Evolutionary conservation across 202 grass and related monocot species (phyloP).

Genomic region (Panicum virgatum): DNA sequence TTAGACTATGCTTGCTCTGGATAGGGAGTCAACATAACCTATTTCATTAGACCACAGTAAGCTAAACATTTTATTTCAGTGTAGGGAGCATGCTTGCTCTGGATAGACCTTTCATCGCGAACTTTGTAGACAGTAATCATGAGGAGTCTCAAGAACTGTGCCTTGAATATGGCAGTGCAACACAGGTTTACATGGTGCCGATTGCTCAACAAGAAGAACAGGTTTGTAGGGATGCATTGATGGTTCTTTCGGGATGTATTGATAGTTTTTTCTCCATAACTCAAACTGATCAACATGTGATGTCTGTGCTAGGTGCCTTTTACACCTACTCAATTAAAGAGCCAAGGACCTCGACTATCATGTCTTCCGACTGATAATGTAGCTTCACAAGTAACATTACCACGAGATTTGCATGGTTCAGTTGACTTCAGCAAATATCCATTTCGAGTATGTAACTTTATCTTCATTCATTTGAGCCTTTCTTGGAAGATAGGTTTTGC

Average conservation of each 20-base stretch:
- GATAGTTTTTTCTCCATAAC: conserved; percentile 27
- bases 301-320: conserved; percentile 65
- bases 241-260: conserved; percentile 31
- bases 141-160: conserved; percentile 70
- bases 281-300: conserved; percentile 29
- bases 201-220: conserved; percentile 89
- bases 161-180: conserved; percentile 94
- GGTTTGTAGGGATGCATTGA: conserved; percentile 50
- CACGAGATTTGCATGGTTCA: conserved; percentile 73
- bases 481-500: conserved; percentile 33
- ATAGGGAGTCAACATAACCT: too few species aligned
- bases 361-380: conserved; percentile 42
- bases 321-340: conserved; percentile 85
- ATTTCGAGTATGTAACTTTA: conserved; percentile 71
- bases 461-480: conserved; percentile 24
- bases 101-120: conserved; percentile 82
- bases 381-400: conserved; percentile 78
- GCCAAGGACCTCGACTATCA: conserved; percentile 55
- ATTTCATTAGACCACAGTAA: conserved; percentile 8
- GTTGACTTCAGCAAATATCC: conserved; percentile 96
- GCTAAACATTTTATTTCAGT: conserved; percentile 61
- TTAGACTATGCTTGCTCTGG: too few species aligned
- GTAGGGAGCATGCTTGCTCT: conserved; percentile 92
- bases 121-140: conserved; percentile 41
- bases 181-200: conserved; percentile 81